Base-by-base conservation (phyloP, 768 basidiomycete species). In the Ephemerocybe angulata region DNA sequence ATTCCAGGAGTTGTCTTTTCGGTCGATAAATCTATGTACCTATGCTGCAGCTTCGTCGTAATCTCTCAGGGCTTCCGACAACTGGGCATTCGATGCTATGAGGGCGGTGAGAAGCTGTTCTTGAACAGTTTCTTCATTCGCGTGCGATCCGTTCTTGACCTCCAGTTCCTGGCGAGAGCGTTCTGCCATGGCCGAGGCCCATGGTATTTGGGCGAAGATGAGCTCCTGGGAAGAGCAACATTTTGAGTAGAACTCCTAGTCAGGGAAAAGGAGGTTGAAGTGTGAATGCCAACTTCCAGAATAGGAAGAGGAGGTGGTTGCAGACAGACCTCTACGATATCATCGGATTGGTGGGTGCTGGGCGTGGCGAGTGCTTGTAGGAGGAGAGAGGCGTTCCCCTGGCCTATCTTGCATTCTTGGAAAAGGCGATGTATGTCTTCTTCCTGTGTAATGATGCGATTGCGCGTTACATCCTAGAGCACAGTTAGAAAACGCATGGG, bases 181-280 rank as follows among this genome's bases (percentile, higher is more conserved):
- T 61, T 89, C 87, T 1, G 93, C 93, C 12, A 85, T 81, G 1
- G 91, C 85, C 21, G 85, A 81, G 3, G 94, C 94, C 93, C 94
- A 96, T 6, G 88, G 85, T 62, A 97, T 93, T 69, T 95, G 93
- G 10, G 87, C 85, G 58, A 77, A 86, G 25, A 96, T 83, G 12
- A 94, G 79, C 57, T 93, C 93, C 68, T 93, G 90, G 2, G 91
- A 93, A 3, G 81, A 77, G 29, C 83, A 79, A 66, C 92, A 93
- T 63, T 90, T 90, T 15, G 68, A 63, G 62, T 90, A 82, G 63
- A 93, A 94, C 71, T 95, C 93, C 92, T 96, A 65, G n/a, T n/a
- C n/a, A n/a, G n/a, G n/a, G n/a, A n/a, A n/a, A n/a, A n/a, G n/a
- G n/a, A n/a, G n/a, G n/a, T n/a, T n/a, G n/a, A n/a, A n/a, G n/a